Conservation (phyloP, 495 filamentous ascomycete genomes). For the Hypoxylon fragiforme region DNA sequence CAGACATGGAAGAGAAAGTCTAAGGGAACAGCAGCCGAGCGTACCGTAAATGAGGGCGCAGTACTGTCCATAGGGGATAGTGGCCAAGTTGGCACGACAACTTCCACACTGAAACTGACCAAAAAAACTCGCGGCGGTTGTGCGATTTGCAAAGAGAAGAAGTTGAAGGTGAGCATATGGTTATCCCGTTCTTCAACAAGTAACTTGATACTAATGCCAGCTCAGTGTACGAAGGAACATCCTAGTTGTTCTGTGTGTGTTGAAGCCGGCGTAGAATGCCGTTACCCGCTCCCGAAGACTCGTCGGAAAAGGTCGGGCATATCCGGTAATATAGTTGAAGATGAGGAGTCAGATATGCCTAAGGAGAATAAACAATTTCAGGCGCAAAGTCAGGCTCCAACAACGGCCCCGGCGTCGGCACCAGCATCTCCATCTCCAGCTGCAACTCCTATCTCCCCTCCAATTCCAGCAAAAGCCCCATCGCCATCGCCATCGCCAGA, state of each 20-base stretch:
- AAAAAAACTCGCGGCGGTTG: conserved; percentile 44
- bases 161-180: conserved; percentile 30
- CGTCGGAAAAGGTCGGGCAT: conserved; percentile 29
- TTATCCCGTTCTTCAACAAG: background rate
- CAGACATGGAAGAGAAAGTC: conserved; percentile 37
- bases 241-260: conserved; percentile 45
- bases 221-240: conserved; percentile 46
- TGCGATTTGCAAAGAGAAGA: conserved; percentile 41
- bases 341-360: conserved; percentile 22
- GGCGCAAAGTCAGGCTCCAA: conserved; percentile 3
- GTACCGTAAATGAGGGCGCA: conserved; percentile 20
- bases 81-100: conserved; percentile 31
- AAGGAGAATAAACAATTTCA: conserved; percentile 11
- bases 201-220: conserved; percentile 4
- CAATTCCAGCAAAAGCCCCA: too few species aligned
- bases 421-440: background rate
- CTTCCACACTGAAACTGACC: conserved; percentile 25
- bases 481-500: too few species aligned
- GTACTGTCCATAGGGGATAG: conserved; percentile 17
- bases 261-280: conserved; percentile 33
- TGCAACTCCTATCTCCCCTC: background rate
- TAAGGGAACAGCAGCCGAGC: conserved; percentile 9
- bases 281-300: conserved; percentile 41
- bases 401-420: background rate
- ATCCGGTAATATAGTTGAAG: conserved; percentile 16